Percentiles rank a stretch among this genome's conserved stretches.
These are phyloP conservation scores for Leccinum fibrillosum DNA, from an alignment of 768 basidiomycete genomes.

Conservation along the genomic window DNA sequence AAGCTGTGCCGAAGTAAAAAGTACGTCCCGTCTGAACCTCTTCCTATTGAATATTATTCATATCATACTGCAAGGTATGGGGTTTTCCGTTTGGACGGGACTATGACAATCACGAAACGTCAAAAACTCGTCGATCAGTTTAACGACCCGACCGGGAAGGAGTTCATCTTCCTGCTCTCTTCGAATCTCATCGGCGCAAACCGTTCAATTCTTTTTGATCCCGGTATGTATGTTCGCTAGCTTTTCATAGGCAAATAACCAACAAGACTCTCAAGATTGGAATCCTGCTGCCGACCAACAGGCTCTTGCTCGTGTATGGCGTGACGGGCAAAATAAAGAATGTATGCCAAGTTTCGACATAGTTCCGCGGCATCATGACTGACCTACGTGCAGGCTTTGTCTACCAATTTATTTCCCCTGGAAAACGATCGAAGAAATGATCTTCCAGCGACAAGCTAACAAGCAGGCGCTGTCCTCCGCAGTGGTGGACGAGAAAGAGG, in stretches of 20 bases:
- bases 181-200: slow-evolving; percentile 97
- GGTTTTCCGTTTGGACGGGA: slow-evolving; percentile 91
- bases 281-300: slow-evolving; percentile 99
- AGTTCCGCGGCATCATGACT: neutral
- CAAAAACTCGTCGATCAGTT: slow-evolving; percentile 97
- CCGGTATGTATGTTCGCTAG: slow-evolving; percentile 49
- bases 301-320: slow-evolving; percentile 97
- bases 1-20: slow-evolving; percentile 82
- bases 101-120: slow-evolving; percentile 86
- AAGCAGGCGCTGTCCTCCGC: slow-evolving; percentile 97
- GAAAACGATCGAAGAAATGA: slow-evolving; percentile 96
- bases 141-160: slow-evolving; percentile 89
- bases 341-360: slow-evolving; percentile 52
- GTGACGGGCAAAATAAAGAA: slow-evolving; percentile 99
- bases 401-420: slow-evolving; percentile 95
- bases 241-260: neutral
- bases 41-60: neutral
- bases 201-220: slow-evolving; percentile 92
- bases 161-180: slow-evolving; percentile 91
- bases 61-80: slow-evolving; percentile 60
- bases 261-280: slow-evolving; percentile 64
- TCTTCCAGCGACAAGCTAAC: slow-evolving; percentile 94
- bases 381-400: slow-evolving; percentile 70
- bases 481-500: slow-evolving; percentile 97
- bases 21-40: slow-evolving; percentile 37